Evolutionary conservation across 2,329 filamentous ascomycete genomes (phyloP), one percentile per base, ranked within the genome.

Genomic region (Colletotrichum sansevieriae): DNA sequence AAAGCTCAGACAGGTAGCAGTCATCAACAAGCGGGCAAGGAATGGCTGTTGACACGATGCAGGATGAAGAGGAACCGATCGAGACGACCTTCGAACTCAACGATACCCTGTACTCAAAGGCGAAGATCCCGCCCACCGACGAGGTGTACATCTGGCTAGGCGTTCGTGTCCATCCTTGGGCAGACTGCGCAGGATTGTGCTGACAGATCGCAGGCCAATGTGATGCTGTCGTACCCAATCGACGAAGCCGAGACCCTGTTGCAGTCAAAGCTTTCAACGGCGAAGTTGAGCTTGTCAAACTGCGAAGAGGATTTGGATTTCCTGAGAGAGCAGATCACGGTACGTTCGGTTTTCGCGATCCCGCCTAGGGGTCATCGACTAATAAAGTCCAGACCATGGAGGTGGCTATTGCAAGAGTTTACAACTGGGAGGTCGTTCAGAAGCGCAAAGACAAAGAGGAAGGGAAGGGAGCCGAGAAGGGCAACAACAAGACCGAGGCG

Each of bases 131-230:
- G 22, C 89, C 91, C 1, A 94, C 93, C 0, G 90, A 97, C 8
- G 95, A 99, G 78, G 95, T 99, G 12, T 97, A 97, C 77, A 86
- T 99, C 62, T 99, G 96, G 96, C 87, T 99, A n/a, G 96, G 96
- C 39, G 91, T 93, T 85, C 25, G 87, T 22, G n/a, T 37, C 22
- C 29, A 11, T 29, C 7, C 10, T 39, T 39, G 57, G 25, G 7
- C n/a, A 44, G 44, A 52, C 7, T 2, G 4, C 13, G 25, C 15
- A 20, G 11, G 41, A 47, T n/a, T 2, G 20, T 29, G 67, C 75
- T 81, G 71, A 80, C 71, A 15, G 10, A 12, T 15, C 43, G 15
- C 64, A 93, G 91, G 95, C 96, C 65, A 99, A 99, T 75, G 95
- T 98, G 55, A 99, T 99, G 96, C 85, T 99, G 68, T 90, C 96